Percentiles rank a stretch among this genome's conserved stretches.
Evolutionary conservation across 2,329 filamentous ascomycete species (phyloP).

Genomic region (Epichloe baconii): DNA sequence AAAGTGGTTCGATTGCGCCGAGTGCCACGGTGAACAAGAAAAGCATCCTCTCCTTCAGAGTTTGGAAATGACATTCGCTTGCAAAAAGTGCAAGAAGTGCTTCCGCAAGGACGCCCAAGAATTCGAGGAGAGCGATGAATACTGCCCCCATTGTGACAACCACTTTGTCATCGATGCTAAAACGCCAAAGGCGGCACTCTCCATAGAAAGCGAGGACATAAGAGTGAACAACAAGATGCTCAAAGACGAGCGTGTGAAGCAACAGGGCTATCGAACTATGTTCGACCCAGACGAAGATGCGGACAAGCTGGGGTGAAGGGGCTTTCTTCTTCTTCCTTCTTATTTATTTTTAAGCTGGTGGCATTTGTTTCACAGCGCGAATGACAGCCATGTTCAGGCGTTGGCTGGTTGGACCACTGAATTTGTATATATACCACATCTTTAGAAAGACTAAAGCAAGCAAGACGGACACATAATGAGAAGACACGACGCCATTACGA

Average conservation of each 20-base stretch:
- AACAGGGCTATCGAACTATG: conserved; percentile 46
- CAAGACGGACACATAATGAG: not conserved
- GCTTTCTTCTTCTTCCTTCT: not conserved
- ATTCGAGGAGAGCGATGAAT: conserved; percentile 95
- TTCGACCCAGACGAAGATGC: conserved; percentile 67
- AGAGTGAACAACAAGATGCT: conserved; percentile 82
- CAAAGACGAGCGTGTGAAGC: conserved; percentile 69
- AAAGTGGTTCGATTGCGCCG: conserved; percentile 98
- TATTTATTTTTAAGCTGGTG: not conserved
- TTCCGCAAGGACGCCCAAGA: conserved; percentile 89
- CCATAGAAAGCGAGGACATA: conserved; percentile 84
- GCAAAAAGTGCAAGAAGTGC: conserved; percentile 99
- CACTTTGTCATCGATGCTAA: conserved; percentile 89
- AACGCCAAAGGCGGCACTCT: conserved; percentile 67
- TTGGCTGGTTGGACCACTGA: conserved; percentile 15
- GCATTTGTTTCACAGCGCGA: not conserved
- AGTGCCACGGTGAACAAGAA: conserved; percentile 80
- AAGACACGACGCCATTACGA: not conserved
- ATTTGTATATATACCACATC: conserved; percentile 11
- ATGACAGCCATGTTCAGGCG: conserved; percentile 14
- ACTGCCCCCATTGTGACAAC: conserved; percentile 98
- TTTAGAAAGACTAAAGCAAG: not conserved
- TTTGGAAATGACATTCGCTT: conserved; percentile 86
- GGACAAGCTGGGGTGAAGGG: conserved; percentile 56
- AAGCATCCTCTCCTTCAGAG: conserved; percentile 62